A percentile compares a stretch with the other conserved stretches of the same genome.
Conservation (phyloP, 2,329 filamentous ascomycete genomes). For the Nigrospora sphaerica region DNA sequence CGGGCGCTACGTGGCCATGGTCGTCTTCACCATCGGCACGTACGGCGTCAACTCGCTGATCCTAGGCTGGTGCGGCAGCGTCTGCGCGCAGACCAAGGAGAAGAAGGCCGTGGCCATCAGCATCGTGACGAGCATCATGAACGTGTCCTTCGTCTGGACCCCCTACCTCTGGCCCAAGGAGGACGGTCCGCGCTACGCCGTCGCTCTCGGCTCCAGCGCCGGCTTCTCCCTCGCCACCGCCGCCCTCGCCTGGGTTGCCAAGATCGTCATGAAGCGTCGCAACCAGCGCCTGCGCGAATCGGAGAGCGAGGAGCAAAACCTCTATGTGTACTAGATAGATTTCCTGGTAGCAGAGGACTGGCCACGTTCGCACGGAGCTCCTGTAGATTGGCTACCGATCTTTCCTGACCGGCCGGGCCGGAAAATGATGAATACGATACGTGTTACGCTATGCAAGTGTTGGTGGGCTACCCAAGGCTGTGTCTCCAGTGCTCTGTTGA, state of each 20-base stretch:
- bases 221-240: constrained; percentile 14
- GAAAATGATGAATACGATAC: too few relatives aligned
- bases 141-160: constrained; percentile 29
- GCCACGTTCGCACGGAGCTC: too few relatives aligned
- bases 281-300: background rate
- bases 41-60: constrained; percentile 36
- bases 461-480: too few relatives aligned
- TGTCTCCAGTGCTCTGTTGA: too few relatives aligned
- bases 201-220: constrained; percentile 23
- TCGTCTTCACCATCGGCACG: constrained; percentile 19
- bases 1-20: constrained; percentile 7
- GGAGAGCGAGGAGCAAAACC: background rate
- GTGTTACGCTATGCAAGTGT: too few relatives aligned
- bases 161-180: constrained; percentile 28
- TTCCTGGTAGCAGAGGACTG: too few relatives aligned
- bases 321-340: background rate
- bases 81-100: constrained; percentile 36
- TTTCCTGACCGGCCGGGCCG: too few relatives aligned
- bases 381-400: too few relatives aligned
- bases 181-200: constrained; percentile 23
- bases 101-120: constrained; percentile 38
- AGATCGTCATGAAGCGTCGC: background rate
- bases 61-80: constrained; percentile 32
- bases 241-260: background rate
- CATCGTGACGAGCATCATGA: constrained; percentile 23